Conservation (phyloP, 257 asterid genomes). For the Ophiorrhiza pumila region DNA sequence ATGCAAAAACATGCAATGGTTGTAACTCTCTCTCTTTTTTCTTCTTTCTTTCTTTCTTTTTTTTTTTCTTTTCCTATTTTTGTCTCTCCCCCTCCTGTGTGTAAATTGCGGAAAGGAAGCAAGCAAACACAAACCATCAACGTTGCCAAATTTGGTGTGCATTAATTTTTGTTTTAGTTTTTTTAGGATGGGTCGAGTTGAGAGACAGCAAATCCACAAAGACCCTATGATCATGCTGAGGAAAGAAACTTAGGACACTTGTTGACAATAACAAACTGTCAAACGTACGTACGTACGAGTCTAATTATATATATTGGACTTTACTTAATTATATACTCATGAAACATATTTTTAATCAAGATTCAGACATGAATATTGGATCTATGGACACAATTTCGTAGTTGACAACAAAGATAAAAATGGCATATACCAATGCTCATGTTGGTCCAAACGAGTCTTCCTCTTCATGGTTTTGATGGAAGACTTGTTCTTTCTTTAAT, state of each 20-base stretch:
- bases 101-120: constrained; percentile 18
- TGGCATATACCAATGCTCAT: not conserved
- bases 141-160: constrained; percentile 9
- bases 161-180: not conserved
- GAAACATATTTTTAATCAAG: not conserved
- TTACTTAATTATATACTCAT: not conserved
- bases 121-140: constrained; percentile 27
- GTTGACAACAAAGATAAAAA: no score
- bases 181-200: constrained; percentile 13
- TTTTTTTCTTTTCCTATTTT: constrained; percentile 1
- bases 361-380: no score
- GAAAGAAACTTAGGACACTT: constrained; percentile 16
- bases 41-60: constrained; percentile 5
- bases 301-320: constrained; percentile 1
- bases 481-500: not conserved
- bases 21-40: not conserved
- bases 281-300: not conserved
- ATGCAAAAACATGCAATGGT: constrained; percentile 29
- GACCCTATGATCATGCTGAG: constrained; percentile 30
- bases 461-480: not conserved
- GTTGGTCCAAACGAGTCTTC: constrained; percentile 4
- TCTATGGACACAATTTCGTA: no score
- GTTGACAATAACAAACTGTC: constrained; percentile 14
- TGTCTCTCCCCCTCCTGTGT: constrained; percentile 16
- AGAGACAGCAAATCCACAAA: constrained; percentile 24